These are phyloP conservation scores for Aspergillus awamori DNA, from an alignment of 2,329 filamentous ascomycete species.

Conservation along the genomic window DNA sequence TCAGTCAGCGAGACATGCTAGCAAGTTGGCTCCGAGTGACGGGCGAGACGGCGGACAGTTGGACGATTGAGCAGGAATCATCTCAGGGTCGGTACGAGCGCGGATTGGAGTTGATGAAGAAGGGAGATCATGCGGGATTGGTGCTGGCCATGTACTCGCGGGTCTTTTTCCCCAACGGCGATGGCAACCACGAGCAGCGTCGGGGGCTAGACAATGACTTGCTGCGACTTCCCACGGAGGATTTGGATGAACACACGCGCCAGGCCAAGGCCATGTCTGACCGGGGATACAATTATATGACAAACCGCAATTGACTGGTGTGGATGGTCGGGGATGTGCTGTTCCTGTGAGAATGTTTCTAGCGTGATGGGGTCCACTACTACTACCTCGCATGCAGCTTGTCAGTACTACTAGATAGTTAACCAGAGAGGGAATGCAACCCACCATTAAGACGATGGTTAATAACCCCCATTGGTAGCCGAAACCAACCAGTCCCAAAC, in stretches of 20 bases:
- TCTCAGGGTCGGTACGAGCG: not conserved
- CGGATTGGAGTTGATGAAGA: not conserved
- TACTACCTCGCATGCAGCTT: no score
- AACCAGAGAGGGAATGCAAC: no score
- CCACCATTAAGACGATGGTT: no score
- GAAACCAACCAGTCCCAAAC: not conserved
- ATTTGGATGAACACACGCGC: constrained; percentile 8
- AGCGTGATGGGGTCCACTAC: no score
- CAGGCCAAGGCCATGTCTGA: constrained; percentile 3
- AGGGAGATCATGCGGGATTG: constrained; percentile 7
- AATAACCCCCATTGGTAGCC: no score
- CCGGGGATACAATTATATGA: constrained; percentile 5
- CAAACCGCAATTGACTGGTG: not conserved
- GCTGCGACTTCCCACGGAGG: constrained; percentile 8
- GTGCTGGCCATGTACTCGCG: constrained; percentile 10
- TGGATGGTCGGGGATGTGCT: no score
- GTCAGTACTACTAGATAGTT: no score
- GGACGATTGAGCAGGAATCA: not conserved
- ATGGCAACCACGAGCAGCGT: constrained; percentile 4
- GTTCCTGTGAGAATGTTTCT: no score
- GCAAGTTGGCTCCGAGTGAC: constrained; percentile 4
- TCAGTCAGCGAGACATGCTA: constrained; percentile 6
- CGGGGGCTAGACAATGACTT: constrained; percentile 1
- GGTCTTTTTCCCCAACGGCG: constrained; percentile 9
- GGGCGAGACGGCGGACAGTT: not conserved